Evolutionary conservation across 108 stramenopile genomes (phyloP).

Genomic region (Mayamaea pseudoterrestris): DNA sequence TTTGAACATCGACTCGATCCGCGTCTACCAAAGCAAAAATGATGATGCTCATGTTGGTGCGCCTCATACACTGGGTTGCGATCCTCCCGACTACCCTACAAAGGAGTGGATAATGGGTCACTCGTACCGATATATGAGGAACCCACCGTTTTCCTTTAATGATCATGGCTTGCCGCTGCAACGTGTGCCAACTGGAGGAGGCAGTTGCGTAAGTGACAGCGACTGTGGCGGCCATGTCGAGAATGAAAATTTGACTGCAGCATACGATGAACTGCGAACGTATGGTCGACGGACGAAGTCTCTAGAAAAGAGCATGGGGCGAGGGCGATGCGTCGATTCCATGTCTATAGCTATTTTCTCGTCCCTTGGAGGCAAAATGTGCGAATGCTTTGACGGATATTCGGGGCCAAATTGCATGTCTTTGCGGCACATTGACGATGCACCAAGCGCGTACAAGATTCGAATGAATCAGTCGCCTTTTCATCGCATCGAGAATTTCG

Average conservation of each 20-base stretch:
- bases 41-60: constrained; percentile 43
- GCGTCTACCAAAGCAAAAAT: constrained; percentile 79
- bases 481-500: constrained; percentile 9
- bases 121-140: constrained; percentile 66
- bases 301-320: neutral
- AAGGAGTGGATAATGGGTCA: constrained; percentile 83
- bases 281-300: neutral
- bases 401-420: constrained; percentile 74
- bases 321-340: too few species aligned
- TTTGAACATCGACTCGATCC: constrained; percentile 75
- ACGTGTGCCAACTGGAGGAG: constrained; percentile 65
- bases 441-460: constrained; percentile 37
- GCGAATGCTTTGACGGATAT: constrained; percentile 64
- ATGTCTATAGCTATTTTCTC: too few species aligned
- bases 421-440: constrained; percentile 44
- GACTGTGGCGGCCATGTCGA: constrained; percentile 62
- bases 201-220: constrained; percentile 40
- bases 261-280: constrained; percentile 4
- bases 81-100: constrained; percentile 77
- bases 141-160: constrained; percentile 57
- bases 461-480: constrained; percentile 14
- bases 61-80: constrained; percentile 77
- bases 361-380: constrained; percentile 41
- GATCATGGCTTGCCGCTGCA: constrained; percentile 52
- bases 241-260: constrained; percentile 17